phyloP scores from a whole-genome alignment of 129 eudicot species.

The Escallonia herrerae region DNA sequence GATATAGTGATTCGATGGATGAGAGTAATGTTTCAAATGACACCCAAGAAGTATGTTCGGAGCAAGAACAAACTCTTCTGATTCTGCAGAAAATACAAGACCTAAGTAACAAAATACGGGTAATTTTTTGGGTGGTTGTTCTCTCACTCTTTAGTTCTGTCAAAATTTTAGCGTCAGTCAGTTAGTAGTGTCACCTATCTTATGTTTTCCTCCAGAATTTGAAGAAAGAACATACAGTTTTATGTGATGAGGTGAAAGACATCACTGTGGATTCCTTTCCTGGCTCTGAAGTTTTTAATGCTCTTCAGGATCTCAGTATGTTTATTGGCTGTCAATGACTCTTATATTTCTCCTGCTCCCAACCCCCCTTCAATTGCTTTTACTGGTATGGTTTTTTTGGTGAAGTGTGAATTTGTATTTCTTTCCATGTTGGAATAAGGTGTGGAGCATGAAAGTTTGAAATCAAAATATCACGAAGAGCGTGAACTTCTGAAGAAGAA shows the following conservation, averaged over 20 bases:
- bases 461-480: constrained; percentile 50
- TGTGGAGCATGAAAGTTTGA: constrained; percentile 55
- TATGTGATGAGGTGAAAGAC: constrained; percentile 67
- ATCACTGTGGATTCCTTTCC: constrained; percentile 58
- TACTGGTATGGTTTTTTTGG: too few species aligned
- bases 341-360: too few species aligned
- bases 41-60: constrained; percentile 21
- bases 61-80: constrained; percentile 53
- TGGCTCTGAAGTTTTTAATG: constrained; percentile 53
- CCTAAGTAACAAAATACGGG: constrained; percentile 59
- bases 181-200: neutral
- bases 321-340: neutral
- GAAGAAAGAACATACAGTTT: constrained; percentile 53
- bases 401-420: constrained; percentile 4
- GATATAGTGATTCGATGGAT: constrained; percentile 15
- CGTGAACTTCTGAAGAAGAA: constrained; percentile 64
- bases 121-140: constrained; percentile 20
- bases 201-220: constrained; percentile 35
- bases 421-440: constrained; percentile 23
- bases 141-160: neutral
- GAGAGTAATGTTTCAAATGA: constrained; percentile 29
- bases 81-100: constrained; percentile 50
- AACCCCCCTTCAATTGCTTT: too few species aligned
- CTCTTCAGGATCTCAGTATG: constrained; percentile 71
- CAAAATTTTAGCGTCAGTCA: too few species aligned